Conservation (phyloP, 805 yeast species). For the Clavispora phyllophila region DNA sequence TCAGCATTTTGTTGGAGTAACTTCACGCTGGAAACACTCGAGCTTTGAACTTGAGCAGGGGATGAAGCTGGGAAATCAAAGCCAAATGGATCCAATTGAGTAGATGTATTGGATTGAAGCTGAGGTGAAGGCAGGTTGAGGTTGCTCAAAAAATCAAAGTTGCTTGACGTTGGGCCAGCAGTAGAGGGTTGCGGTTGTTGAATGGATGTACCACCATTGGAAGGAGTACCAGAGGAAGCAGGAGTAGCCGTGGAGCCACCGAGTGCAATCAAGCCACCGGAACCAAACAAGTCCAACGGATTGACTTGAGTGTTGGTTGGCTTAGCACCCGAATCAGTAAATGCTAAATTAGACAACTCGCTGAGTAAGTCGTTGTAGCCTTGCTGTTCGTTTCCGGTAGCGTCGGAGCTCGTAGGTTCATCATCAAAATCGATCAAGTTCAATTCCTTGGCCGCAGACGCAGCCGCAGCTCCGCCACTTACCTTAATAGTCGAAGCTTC, state of each 20-base stretch:
- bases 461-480: slow-evolving; percentile 19
- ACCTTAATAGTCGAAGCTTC: slow-evolving; percentile 48
- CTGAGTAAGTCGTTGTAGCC: slow-evolving; percentile 66
- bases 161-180: slow-evolving; percentile 2
- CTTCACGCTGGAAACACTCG: slow-evolving; percentile 9
- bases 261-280: slow-evolving; percentile 48
- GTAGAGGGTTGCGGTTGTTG: slow-evolving; percentile 14
- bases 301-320: slow-evolving; percentile 19
- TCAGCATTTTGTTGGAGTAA: slow-evolving; percentile 39
- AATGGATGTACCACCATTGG: slow-evolving; percentile 9
- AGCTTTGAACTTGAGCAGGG: slow-evolving; percentile 23
- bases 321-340: slow-evolving; percentile 31
- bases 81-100: slow-evolving; percentile 36
- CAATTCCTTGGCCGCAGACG: slow-evolving; percentile 23
- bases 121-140: slow-evolving; percentile 40
- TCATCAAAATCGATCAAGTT: slow-evolving; percentile 43
- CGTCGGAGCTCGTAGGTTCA: slow-evolving; percentile 29
- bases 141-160: slow-evolving; percentile 30
- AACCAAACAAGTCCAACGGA: slow-evolving; percentile 39
- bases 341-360: slow-evolving; percentile 61
- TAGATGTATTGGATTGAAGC: slow-evolving; percentile 24
- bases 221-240: slow-evolving; percentile 2
- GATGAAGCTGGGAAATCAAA: slow-evolving; percentile 36
- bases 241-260: slow-evolving; percentile 15
- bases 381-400: slow-evolving; percentile 28